Evolutionary conservation across 2,329 filamentous ascomycete species (phyloP).

Genomic region (Aphanocladium album): DNA sequence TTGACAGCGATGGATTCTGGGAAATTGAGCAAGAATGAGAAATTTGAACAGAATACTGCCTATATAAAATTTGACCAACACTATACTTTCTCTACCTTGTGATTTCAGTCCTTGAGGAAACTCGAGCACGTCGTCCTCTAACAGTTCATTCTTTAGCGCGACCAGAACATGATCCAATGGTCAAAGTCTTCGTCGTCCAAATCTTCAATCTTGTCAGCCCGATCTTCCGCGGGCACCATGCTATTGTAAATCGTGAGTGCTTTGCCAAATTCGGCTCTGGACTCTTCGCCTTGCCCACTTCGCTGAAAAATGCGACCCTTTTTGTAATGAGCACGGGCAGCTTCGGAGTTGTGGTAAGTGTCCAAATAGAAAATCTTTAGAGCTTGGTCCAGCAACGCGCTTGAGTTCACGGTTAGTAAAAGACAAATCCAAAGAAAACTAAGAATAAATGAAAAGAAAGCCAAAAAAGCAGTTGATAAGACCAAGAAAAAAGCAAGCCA

Average conservation of each 20-base stretch:
- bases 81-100: neutral
- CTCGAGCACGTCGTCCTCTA: neutral
- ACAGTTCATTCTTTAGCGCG: neutral
- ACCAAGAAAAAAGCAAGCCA: no score
- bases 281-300: neutral
- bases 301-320: neutral
- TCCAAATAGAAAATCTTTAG: neutral
- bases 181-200: neutral
- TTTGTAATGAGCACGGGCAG: neutral
- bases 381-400: neutral
- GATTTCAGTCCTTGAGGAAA: neutral
- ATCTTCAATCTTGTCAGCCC: neutral
- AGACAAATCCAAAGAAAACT: no score
- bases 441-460: no score
- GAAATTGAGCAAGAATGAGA: neutral
- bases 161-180: neutral
- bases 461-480: no score
- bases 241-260: neutral
- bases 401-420: neutral
- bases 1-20: neutral
- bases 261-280: neutral
- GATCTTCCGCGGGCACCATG: neutral
- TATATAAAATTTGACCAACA: neutral
- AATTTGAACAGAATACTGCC: neutral
- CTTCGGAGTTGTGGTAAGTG: neutral